A percentile compares a stretch with the other conserved stretches of the same genome.
Evolutionary conservation across 2,329 filamentous ascomycete genomes (phyloP).

Genomic region (Helicocarpus griseus): DNA sequence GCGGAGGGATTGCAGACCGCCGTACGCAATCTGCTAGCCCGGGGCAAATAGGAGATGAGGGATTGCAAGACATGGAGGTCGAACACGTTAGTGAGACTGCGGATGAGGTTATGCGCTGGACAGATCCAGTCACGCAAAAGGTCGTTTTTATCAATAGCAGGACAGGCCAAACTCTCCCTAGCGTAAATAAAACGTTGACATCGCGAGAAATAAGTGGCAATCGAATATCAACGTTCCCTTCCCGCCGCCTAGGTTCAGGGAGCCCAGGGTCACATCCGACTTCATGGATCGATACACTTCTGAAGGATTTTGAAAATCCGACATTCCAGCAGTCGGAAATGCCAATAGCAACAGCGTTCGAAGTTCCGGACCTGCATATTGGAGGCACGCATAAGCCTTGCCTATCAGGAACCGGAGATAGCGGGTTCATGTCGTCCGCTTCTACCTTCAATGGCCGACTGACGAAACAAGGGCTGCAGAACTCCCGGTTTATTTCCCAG

Average conservation of each 20-base stretch:
- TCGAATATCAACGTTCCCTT: slow-evolving; percentile 7
- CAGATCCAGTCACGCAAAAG: slow-evolving; percentile 46
- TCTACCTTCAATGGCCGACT: slow-evolving; percentile 28
- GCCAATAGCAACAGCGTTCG: slow-evolving; percentile 32
- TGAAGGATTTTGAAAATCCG: slow-evolving; percentile 65
- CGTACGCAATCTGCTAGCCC: background rate
- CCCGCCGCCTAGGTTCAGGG: background rate
- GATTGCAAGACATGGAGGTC: slow-evolving; percentile 1
- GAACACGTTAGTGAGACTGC: background rate
- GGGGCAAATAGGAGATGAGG: background rate
- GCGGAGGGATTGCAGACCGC: background rate
- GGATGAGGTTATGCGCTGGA: slow-evolving; percentile 42
- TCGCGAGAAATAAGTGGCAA: slow-evolving; percentile 7
- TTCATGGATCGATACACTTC: slow-evolving; percentile 52
- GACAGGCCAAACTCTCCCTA: slow-evolving; percentile 24
- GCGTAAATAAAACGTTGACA: slow-evolving; percentile 7
- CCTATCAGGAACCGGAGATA: background rate
- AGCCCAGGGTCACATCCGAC: slow-evolving; percentile 7
- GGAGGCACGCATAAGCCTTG: background rate
- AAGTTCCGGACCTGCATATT: slow-evolving; percentile 8
- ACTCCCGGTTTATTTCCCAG: slow-evolving; percentile 63
- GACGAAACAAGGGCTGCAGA: slow-evolving; percentile 50
- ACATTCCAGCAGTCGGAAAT: slow-evolving; percentile 51
- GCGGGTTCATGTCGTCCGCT: background rate
- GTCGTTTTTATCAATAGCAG: slow-evolving; percentile 24